Evolutionary conservation across 192 early-diverging fungal species (phyloP).

Genomic region (Chytriomyces sp.): DNA sequence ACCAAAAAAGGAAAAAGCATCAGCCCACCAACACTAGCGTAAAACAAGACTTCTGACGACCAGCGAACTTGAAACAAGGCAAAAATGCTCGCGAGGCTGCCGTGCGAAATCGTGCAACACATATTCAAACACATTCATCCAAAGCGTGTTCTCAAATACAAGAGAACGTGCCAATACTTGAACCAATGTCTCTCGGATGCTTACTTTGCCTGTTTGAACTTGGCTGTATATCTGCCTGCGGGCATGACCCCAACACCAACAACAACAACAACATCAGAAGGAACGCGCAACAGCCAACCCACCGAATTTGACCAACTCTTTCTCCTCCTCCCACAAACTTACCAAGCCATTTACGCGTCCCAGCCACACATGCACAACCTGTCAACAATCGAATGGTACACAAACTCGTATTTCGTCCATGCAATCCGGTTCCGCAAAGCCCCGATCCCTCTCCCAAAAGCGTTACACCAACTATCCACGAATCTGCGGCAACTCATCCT

Average conservation of each 20-base stretch:
- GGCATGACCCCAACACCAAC: background rate
- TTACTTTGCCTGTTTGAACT: background rate
- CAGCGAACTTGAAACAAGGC: background rate
- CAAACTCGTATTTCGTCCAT: background rate
- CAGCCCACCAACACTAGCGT: no score
- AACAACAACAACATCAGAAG: background rate
- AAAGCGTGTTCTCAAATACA: background rate
- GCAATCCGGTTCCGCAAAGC: background rate
- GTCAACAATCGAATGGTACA: background rate
- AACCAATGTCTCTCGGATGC: background rate
- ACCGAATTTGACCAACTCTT: slow-evolving; percentile 5
- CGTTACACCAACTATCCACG: background rate
- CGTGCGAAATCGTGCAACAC: background rate
- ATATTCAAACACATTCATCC: background rate
- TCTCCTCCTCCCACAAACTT: background rate
- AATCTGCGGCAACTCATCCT: background rate
- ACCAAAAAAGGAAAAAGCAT: no score
- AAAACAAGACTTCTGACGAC: background rate
- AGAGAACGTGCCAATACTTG: background rate
- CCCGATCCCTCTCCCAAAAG: background rate
- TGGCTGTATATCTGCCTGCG: background rate
- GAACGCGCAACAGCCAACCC: background rate
- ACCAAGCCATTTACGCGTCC: background rate
- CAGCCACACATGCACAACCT: background rate
- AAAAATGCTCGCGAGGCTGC: background rate